Conservation (phyloP, 129 eudicot genomes). For the Pseudognaphalium luteoalbum region DNA sequence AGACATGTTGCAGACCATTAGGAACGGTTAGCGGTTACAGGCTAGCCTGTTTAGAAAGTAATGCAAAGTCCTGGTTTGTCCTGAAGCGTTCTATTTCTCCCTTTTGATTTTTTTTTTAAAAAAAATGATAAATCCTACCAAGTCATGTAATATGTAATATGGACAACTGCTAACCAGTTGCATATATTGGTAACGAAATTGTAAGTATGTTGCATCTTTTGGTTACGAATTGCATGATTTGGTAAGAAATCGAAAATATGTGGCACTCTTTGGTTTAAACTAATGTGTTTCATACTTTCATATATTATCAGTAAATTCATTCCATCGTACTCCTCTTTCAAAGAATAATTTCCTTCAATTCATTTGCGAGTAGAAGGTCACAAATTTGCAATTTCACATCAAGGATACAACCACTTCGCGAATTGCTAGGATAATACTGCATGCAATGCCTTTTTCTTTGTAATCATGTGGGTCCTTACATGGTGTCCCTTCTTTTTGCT, state of each 20-base stretch:
- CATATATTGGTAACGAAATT: background rate
- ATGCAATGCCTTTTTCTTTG: background rate
- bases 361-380: constrained; percentile 6
- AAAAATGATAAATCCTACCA: background rate
- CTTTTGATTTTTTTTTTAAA: background rate
- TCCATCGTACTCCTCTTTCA: background rate
- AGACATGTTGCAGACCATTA: background rate
- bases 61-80: background rate
- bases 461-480: background rate
- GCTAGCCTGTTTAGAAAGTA: background rate
- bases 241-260: background rate
- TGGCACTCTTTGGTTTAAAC: no score
- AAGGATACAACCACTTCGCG: background rate
- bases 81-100: background rate
- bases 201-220: background rate
- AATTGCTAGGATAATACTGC: background rate
- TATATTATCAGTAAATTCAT: background rate
- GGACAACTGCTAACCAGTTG: background rate
- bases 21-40: background rate
- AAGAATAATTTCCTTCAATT: background rate
- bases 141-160: background rate
- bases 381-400: constrained; percentile 2
- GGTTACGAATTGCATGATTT: background rate
- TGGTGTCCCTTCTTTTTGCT: constrained; percentile 2
- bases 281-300: no score